Conservation (phyloP, 2,329 filamentous ascomycete genomes). For the Exutisphaerella laricina region DNA sequence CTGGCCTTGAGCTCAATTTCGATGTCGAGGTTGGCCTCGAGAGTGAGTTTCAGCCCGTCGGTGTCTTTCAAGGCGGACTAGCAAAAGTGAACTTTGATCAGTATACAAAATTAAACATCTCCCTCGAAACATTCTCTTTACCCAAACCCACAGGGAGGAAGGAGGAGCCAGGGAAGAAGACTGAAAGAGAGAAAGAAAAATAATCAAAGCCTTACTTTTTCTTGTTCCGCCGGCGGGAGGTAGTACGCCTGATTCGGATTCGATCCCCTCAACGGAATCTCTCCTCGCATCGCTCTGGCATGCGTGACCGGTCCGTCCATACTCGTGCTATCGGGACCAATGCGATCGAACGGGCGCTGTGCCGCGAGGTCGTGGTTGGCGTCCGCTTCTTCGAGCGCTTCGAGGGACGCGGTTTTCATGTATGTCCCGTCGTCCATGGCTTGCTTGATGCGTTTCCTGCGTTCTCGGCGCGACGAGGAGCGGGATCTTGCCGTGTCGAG, state of each 20-base stretch:
- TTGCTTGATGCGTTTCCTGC: constrained; percentile 43
- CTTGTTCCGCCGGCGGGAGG: constrained; percentile 24
- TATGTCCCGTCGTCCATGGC: constrained; percentile 45
- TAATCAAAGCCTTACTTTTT: constrained; percentile 22
- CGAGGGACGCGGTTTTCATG: constrained; percentile 47
- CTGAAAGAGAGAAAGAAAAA: no score
- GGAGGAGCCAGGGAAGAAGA: no score
- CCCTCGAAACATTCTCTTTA: not conserved
- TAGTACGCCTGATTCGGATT: constrained; percentile 48
- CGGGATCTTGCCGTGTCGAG: constrained; percentile 42
- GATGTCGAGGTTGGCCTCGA: constrained; percentile 75
- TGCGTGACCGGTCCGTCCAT: constrained; percentile 54
- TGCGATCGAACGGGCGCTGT: constrained; percentile 51
- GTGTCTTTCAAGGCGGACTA: constrained; percentile 44
- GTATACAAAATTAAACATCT: not conserved
- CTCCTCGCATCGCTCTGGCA: constrained; percentile 49
- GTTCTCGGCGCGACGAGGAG: constrained; percentile 43
- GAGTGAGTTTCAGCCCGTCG: constrained; percentile 64
- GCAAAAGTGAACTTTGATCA: not conserved
- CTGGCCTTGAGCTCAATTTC: constrained; percentile 81
- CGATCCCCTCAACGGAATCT: constrained; percentile 50
- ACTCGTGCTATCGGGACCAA: constrained; percentile 50
- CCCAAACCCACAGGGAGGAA: no score
- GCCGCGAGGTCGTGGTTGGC: constrained; percentile 44
- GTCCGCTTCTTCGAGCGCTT: constrained; percentile 48